phyloP scores from a whole-genome alignment of 106 monocot genomes.

The Dioscorea alata region DNA sequence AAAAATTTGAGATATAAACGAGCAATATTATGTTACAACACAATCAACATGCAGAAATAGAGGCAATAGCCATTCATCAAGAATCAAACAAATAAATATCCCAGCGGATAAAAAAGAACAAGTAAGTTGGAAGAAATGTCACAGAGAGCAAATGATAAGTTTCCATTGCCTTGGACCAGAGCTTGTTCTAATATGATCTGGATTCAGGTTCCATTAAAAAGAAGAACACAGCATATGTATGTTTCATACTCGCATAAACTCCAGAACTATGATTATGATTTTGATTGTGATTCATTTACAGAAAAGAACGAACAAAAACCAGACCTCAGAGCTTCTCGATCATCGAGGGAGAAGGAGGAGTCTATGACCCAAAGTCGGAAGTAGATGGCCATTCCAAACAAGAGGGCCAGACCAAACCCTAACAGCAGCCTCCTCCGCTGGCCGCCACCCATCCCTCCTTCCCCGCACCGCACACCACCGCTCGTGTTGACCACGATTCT shows the following conservation, averaged over 20 bases:
- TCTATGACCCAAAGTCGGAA: constrained; percentile 55
- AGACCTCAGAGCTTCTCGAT: constrained; percentile 55
- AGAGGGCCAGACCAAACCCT: constrained; percentile 41
- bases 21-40: no score
- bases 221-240: neutral
- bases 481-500: no score
- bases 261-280: neutral
- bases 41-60: no score
- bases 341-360: constrained; percentile 40
- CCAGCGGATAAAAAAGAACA: no score
- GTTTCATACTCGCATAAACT: neutral
- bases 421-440: constrained; percentile 25
- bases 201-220: neutral
- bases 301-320: neutral
- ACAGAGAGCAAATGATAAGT: no score
- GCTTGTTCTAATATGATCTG: neutral
- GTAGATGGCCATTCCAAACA: constrained; percentile 53
- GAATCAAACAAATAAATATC: no score
- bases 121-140: no score
- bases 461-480: neutral
- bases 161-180: no score
- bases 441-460: constrained; percentile 5
- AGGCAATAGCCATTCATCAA: no score
- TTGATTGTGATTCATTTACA: neutral
- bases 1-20: no score